Percentiles rank a stretch among this genome's conserved stretches.
Conservation (phyloP, 2,329 filamentous ascomycete genomes). For the Xylaria sp. region DNA sequence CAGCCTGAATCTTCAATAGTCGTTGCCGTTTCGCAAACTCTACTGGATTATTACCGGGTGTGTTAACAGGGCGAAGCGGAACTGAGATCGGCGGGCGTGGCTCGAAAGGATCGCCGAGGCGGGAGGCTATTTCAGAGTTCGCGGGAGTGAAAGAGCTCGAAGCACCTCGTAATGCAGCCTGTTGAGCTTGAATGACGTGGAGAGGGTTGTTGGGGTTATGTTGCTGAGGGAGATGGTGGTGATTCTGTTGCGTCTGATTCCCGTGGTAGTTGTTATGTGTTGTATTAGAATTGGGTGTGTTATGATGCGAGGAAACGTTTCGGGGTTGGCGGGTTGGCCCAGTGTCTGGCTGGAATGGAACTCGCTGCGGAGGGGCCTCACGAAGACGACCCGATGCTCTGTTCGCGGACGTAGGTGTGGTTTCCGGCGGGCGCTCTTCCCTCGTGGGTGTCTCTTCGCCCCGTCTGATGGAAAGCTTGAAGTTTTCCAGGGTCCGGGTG, state of each 20-base stretch:
- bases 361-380: conserved; percentile 84
- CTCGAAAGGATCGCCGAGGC: conserved; percentile 74
- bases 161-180: conserved; percentile 49
- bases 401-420: conserved; percentile 60
- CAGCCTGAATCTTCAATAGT: conserved; percentile 51
- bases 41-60: conserved; percentile 77
- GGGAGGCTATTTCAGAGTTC: conserved; percentile 66
- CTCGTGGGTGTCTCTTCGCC: conserved; percentile 69
- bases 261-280: conserved; percentile 39
- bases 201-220: conserved; percentile 47
- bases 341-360: conserved; percentile 86
- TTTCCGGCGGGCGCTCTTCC: conserved; percentile 67
- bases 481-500: conserved; percentile 82
- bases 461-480: conserved; percentile 63
- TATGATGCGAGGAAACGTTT: conserved; percentile 62
- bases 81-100: conserved; percentile 71
- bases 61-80: conserved; percentile 77
- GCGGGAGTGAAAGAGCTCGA: conserved; percentile 62
- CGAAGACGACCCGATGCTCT: conserved; percentile 73
- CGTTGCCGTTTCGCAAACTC: conserved; percentile 71
- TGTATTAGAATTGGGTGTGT: conserved; percentile 42
- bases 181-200: conserved; percentile 48
- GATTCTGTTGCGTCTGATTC: conserved; percentile 38
- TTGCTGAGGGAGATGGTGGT: conserved; percentile 44
- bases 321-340: conserved; percentile 71